Evolutionary conservation across 169 alveolate species (phyloP).

Genomic region (Plasmodium malariae): DNA sequence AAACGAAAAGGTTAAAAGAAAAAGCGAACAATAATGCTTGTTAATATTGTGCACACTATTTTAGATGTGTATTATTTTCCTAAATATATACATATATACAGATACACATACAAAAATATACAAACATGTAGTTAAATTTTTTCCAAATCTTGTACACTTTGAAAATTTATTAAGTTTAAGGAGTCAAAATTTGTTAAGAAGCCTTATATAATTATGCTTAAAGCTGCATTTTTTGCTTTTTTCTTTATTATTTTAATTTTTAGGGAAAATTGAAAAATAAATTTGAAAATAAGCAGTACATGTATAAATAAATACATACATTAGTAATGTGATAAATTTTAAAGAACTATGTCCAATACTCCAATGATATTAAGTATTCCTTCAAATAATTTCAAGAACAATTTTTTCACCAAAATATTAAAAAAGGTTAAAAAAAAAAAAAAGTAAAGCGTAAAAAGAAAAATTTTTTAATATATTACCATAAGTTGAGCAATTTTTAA

Average conservation of each 20-base stretch:
- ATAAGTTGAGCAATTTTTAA: slow-evolving; percentile 7
- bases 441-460: background rate
- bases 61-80: too few relatives aligned
- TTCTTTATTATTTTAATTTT: slow-evolving; percentile 18
- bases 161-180: background rate
- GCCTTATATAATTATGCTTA: background rate
- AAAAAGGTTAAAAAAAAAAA: slow-evolving; percentile 13
- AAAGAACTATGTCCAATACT: background rate
- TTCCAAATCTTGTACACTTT: too few relatives aligned
- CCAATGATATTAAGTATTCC: too few relatives aligned
- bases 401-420: background rate
- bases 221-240: slow-evolving; percentile 15
- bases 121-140: too few relatives aligned
- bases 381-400: background rate
- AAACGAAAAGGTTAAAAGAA: too few relatives aligned
- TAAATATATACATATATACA: too few relatives aligned
- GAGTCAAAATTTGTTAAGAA: slow-evolving; percentile 7
- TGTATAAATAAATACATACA: too few relatives aligned
- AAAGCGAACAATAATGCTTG: background rate
- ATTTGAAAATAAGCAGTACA: background rate
- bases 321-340: too few relatives aligned
- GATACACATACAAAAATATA: too few relatives aligned
- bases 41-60: too few relatives aligned
- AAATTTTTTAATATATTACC: background rate
- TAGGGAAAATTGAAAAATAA: slow-evolving; percentile 4